Evolutionary conservation across 2,329 filamentous ascomycete genomes (phyloP).

Genomic region (Microcyclospora pomicola): DNA sequence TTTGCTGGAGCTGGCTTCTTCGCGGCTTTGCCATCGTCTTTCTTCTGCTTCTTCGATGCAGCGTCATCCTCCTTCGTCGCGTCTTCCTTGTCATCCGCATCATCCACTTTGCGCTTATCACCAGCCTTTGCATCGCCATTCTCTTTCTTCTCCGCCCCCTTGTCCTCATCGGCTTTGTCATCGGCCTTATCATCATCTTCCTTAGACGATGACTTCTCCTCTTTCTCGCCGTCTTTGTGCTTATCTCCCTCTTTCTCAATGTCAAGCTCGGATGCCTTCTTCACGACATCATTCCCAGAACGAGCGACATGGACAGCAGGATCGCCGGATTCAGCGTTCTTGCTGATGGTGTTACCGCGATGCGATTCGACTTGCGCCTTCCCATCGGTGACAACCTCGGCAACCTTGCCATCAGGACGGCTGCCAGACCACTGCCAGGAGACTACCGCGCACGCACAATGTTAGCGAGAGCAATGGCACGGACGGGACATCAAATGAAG

Average conservation of each 20-base stretch:
- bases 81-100: slow-evolving; percentile 15
- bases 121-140: slow-evolving; percentile 17
- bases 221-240: slow-evolving; percentile 23
- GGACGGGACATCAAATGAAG: background rate
- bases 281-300: slow-evolving; percentile 51
- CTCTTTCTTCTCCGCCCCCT: slow-evolving; percentile 11
- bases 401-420: slow-evolving; percentile 43
- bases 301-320: slow-evolving; percentile 47
- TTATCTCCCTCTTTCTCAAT: slow-evolving; percentile 37
- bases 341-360: slow-evolving; percentile 50
- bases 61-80: slow-evolving; percentile 13
- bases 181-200: slow-evolving; percentile 8
- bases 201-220: slow-evolving; percentile 13
- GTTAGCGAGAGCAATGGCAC: slow-evolving; percentile 1
- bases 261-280: slow-evolving; percentile 46
- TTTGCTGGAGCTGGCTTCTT: slow-evolving; percentile 17
- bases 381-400: slow-evolving; percentile 43
- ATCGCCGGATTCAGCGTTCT: slow-evolving; percentile 46
- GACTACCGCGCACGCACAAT: slow-evolving; percentile 29
- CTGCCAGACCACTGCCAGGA: slow-evolving; percentile 48
- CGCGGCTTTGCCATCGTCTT: slow-evolving; percentile 4
- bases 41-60: slow-evolving; percentile 17
- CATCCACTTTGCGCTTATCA: slow-evolving; percentile 19
- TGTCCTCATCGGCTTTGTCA: slow-evolving; percentile 10
- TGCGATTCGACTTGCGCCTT: slow-evolving; percentile 42